Conservation (phyloP, 1,284 basidiomycete genomes). For the Leucoagaricus sp. region DNA sequence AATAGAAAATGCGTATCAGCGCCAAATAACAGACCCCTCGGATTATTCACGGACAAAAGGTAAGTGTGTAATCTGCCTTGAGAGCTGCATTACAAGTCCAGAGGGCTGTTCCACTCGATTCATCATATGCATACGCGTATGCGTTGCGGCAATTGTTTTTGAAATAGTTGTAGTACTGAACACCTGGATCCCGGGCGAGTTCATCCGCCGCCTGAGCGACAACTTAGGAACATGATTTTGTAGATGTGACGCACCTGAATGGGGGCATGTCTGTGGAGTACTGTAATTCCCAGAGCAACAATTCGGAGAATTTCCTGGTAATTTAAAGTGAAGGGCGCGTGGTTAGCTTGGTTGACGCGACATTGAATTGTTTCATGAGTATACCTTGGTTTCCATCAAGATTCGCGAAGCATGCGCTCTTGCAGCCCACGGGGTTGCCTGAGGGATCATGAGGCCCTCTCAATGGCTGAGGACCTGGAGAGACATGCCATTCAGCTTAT, state of each 20-base stretch:
- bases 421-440: constrained; percentile 56
- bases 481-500: not conserved
- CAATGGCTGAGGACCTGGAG: constrained; percentile 40
- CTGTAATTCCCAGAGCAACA: constrained; percentile 57
- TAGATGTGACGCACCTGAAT: constrained; percentile 33
- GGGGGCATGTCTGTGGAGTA: constrained; percentile 52
- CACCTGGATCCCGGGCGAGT: constrained; percentile 24
- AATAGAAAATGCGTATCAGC: not conserved
- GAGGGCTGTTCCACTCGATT: constrained; percentile 52
- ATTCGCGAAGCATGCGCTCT: constrained; percentile 55
- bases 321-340: not conserved
- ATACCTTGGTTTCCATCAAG: constrained; percentile 38
- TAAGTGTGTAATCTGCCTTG: constrained; percentile 55
- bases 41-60: constrained; percentile 59
- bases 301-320: constrained; percentile 44
- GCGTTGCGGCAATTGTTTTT: constrained; percentile 54
- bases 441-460: constrained; percentile 47
- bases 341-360: not conserved
- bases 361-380: not conserved
- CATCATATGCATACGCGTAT: constrained; percentile 62
- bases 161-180: constrained; percentile 55
- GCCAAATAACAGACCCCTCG: no score
- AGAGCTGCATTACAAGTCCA: constrained; percentile 46
- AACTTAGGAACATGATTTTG: not conserved
- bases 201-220: not conserved